These are phyloP conservation scores for Fusarium duplospermum DNA, from an alignment of 2,329 filamentous ascomycete species.

Conservation along the genomic window DNA sequence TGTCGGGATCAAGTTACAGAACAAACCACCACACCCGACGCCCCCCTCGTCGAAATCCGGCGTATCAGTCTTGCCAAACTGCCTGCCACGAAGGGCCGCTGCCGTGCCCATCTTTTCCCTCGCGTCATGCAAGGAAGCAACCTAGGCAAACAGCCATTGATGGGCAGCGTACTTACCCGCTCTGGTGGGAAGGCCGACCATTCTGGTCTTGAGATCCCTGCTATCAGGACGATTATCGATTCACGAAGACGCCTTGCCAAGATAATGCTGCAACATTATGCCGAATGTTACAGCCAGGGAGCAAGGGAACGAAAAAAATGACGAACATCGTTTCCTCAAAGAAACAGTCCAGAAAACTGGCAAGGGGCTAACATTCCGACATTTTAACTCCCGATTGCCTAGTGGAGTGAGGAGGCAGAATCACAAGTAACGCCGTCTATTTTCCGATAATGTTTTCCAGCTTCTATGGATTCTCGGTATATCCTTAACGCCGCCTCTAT, in stretches of 20 bases:
- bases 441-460: background rate
- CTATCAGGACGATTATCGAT: background rate
- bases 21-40: constrained; percentile 9
- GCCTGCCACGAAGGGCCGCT: background rate
- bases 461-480: background rate
- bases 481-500: constrained; percentile 1
- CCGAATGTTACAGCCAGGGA: background rate
- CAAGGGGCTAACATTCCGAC: background rate
- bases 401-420: background rate
- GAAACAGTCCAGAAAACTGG: constrained; percentile 8
- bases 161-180: background rate
- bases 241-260: background rate
- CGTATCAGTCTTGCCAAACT: background rate
- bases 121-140: constrained; percentile 4
- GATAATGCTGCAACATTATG: background rate
- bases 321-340: background rate
- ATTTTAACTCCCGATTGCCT: background rate
- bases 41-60: background rate
- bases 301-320: background rate
- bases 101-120: background rate
- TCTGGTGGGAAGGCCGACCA: background rate
- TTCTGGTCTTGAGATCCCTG: background rate
- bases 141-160: constrained; percentile 1
- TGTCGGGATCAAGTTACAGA: constrained; percentile 31
- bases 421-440: background rate